Base-by-base conservation (phyloP, 768 basidiomycete genomes). In the Daedaleopsis sinensis region DNA sequence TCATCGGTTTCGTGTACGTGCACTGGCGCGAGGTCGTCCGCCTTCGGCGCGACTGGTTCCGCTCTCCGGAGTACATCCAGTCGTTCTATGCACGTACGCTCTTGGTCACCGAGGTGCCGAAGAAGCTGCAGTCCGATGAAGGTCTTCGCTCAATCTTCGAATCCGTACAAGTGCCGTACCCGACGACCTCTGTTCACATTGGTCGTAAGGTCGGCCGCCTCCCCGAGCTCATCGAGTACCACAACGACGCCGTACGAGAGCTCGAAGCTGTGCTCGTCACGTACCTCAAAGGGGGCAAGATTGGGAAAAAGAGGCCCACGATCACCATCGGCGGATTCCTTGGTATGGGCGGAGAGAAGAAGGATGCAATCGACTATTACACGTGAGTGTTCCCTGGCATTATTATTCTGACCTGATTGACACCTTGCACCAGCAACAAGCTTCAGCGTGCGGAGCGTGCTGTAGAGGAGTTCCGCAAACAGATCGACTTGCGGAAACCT, bases 11-110 rank as follows among this genome's bases (percentile, higher is more conserved):
- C 69, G 84, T 93, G 51, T 88, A 88, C 75, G 67, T 79, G 35
- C 86, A 96, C 72, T 94, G 92, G 93, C 80, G 74, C 49, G 77
- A 79, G 48, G 93, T 98, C 83, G 78, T 98, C 54, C 78, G 76
- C 46, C 85, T 99, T 1, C 89, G 96, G 3, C 82, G 84, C 65
- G 78, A 82, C 37, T 99, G 94, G 91, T 98, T 95, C 80, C 87
- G 90, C 63, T 93, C 91, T 3, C 89, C 91, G 9, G 91, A 93
- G 70, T 96, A 97, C 75, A 81, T 89, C 53, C 82, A 89, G 63
- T 90, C 91, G 1, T 97, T 98, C 80, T 95, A 97, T 70, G 93
- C 96, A 1, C 86, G 97, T 39, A 98, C 96, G 0, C 83, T 99
- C 55, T 86, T 93, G 72, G 82, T 96, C 63, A 85, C 82, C 19